A percentile compares a stretch with the other conserved stretches of the same genome.
These are phyloP conservation scores for Sporisorium scitamineum DNA, from an alignment of 1,284 basidiomycete genomes.

Conservation along the genomic window DNA sequence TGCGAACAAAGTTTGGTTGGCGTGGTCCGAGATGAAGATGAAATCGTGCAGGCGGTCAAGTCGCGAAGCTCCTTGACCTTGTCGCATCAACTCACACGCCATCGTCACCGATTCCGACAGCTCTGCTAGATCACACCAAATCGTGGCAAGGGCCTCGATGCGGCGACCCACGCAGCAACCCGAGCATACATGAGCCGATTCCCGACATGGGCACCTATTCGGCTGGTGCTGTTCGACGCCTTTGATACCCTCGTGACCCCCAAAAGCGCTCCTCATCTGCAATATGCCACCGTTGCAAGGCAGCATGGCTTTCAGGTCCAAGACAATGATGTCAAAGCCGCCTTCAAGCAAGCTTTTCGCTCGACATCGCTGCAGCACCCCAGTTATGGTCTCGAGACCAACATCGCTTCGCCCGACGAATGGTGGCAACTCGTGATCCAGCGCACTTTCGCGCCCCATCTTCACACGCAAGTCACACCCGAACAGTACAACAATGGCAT, in stretches of 20 bases:
- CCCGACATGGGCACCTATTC: constrained; percentile 24
- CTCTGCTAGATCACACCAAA: neutral
- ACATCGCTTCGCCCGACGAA: constrained; percentile 42
- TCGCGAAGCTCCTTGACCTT: neutral
- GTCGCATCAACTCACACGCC: neutral
- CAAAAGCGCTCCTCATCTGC: constrained; percentile 41
- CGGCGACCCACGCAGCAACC: neutral
- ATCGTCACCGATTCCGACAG: neutral
- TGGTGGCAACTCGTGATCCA: constrained; percentile 55
- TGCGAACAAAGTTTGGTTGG: neutral
- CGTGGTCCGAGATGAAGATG: no score
- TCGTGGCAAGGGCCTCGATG: neutral
- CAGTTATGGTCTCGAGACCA: constrained; percentile 45
- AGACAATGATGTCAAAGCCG: constrained; percentile 27
- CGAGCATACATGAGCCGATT: constrained; percentile 13
- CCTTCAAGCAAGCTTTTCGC: constrained; percentile 52
- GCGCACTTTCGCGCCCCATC: constrained; percentile 36
- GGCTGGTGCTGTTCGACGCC: constrained; percentile 53
- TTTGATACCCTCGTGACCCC: constrained; percentile 57
- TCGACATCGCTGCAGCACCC: constrained; percentile 34
- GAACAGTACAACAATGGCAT: constrained; percentile 16
- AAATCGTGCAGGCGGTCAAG: no score
- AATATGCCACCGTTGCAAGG: constrained; percentile 43
- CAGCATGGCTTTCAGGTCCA: constrained; percentile 23
- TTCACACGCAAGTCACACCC: constrained; percentile 7